Conservation (phyloP, 2,329 filamentous ascomycete species). For the Fusarium sp. region DNA sequence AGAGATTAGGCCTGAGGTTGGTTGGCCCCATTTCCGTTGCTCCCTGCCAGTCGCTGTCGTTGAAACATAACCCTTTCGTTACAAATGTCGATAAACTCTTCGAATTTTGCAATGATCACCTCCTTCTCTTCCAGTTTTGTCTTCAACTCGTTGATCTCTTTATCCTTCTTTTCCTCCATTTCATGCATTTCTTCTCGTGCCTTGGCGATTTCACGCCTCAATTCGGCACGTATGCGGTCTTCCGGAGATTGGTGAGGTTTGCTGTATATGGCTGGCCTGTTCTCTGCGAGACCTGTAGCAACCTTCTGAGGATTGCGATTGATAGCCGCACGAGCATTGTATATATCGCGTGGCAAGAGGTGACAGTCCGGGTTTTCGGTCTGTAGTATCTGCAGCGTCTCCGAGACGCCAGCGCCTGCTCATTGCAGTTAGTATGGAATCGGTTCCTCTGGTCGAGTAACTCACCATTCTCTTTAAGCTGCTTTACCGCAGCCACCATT, state of each 20-base stretch:
- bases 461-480: conserved; percentile 73
- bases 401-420: conserved; percentile 71
- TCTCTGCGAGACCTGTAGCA: conserved; percentile 67
- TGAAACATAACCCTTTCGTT: conserved; percentile 74
- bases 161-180: conserved; percentile 65
- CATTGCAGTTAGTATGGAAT: conserved; percentile 49
- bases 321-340: conserved; percentile 74
- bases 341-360: conserved; percentile 72
- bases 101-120: conserved; percentile 70
- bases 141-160: conserved; percentile 68
- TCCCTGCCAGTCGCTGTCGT: conserved; percentile 61
- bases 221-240: conserved; percentile 71
- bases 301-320: conserved; percentile 73
- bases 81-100: conserved; percentile 77
- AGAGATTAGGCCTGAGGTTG: conserved; percentile 37
- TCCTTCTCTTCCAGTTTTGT: conserved; percentile 72
- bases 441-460: conserved; percentile 34
- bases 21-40: conserved; percentile 42
- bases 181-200: conserved; percentile 67
- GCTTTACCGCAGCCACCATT: conserved; percentile 75
- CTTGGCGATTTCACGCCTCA: conserved; percentile 69
- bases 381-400: conserved; percentile 74
- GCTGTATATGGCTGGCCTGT: conserved; percentile 73
- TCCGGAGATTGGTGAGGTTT: conserved; percentile 72
- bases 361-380: conserved; percentile 72